These are phyloP conservation scores for Fallopia convolvulus DNA, from an alignment of 148 eudicot species.

Conservation along the genomic window DNA sequence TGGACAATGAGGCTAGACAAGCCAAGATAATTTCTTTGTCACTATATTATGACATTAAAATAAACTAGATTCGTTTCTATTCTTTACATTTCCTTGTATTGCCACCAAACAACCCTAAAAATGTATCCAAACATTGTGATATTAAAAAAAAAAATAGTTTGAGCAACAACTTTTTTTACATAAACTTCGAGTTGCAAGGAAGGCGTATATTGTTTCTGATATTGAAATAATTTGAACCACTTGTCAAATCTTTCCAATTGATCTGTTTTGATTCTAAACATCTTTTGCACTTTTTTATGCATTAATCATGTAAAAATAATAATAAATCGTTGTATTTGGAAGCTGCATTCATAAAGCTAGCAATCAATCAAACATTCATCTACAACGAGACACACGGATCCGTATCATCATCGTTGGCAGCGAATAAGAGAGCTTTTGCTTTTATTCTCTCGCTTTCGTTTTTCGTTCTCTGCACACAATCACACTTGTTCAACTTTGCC, in stretches of 20 bases:
- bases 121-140: too few species aligned
- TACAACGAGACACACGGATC: not conserved
- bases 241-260: not conserved
- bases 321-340: not conserved
- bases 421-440: not conserved
- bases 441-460: not conserved
- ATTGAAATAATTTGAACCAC: not conserved
- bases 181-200: too few species aligned
- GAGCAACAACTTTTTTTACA: too few species aligned
- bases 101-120: too few species aligned
- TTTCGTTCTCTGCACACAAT: not conserved
- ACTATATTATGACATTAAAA: too few species aligned
- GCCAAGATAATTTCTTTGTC: too few species aligned
- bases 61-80: too few species aligned
- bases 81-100: too few species aligned
- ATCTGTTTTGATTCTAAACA: not conserved
- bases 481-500: not conserved
- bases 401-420: not conserved
- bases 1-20: too few species aligned
- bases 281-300: not conserved
- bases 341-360: not conserved
- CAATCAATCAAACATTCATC: not conserved
- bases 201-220: too few species aligned
- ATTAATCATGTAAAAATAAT: not conserved
- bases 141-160: too few species aligned